Evolutionary conservation across 2,329 filamentous ascomycete species (phyloP).

Genomic region (Ascochyta fabae): DNA sequence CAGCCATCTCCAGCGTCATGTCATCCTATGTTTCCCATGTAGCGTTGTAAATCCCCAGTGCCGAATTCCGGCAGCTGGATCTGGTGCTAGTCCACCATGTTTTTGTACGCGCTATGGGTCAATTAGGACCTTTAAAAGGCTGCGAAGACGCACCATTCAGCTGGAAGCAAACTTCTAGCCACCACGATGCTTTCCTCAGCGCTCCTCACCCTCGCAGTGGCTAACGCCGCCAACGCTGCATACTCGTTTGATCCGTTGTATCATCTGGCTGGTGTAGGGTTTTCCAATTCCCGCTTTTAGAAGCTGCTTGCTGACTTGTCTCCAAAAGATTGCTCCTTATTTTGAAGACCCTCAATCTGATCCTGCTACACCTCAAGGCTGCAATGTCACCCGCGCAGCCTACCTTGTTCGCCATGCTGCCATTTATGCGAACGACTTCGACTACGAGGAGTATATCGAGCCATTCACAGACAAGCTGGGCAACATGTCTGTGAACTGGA

Average conservation of each 20-base stretch:
- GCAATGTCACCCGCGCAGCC: slow-evolving; percentile 57
- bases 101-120: not conserved
- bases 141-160: not conserved
- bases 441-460: slow-evolving; percentile 59
- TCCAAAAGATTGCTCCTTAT: slow-evolving; percentile 52
- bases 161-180: not conserved
- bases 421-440: slow-evolving; percentile 61
- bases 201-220: slow-evolving; percentile 34
- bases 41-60: slow-evolving; percentile 16
- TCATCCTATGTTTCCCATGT: slow-evolving; percentile 8
- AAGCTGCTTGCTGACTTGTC: not conserved
- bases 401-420: slow-evolving; percentile 60
- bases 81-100: not conserved
- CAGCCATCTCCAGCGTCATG: slow-evolving; percentile 26
- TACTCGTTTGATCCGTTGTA: slow-evolving; percentile 57
- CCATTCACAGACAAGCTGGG: slow-evolving; percentile 63
- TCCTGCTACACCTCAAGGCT: slow-evolving; percentile 57
- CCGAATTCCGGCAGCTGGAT: slow-evolving; percentile 12
- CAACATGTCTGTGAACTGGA: slow-evolving; percentile 67
- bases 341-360: slow-evolving; percentile 58
- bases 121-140: slow-evolving; percentile 3
- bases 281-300: not conserved
- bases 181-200: slow-evolving; percentile 26
- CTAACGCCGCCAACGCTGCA: slow-evolving; percentile 35
- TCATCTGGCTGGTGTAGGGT: slow-evolving; percentile 53